phyloP scores from a whole-genome alignment of 2,329 filamentous ascomycete genomes.

The Nothophoma quercina region DNA sequence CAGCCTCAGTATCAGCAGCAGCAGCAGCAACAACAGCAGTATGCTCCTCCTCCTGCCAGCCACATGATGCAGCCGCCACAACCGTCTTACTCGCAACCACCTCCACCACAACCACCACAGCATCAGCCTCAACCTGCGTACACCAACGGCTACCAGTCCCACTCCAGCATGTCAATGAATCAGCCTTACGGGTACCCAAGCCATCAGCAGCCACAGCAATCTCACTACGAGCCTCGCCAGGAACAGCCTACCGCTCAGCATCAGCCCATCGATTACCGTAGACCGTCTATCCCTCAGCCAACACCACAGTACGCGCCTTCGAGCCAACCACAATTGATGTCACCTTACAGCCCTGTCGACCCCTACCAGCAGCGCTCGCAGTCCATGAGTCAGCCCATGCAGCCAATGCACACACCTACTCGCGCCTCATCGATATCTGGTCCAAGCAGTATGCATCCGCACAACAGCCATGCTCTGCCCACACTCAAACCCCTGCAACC shows the following conservation, averaged over 20 bases:
- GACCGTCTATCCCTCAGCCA: conserved; percentile 48
- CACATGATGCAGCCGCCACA: conserved; percentile 51
- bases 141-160: conserved; percentile 41
- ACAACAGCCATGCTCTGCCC: conserved; percentile 49
- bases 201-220: conserved; percentile 36
- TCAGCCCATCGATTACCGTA: conserved; percentile 50
- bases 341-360: conserved; percentile 47
- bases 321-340: conserved; percentile 39
- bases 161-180: conserved; percentile 46
- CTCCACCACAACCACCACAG: conserved; percentile 26
- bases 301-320: conserved; percentile 47
- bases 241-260: conserved; percentile 50
- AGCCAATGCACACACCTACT: conserved; percentile 44
- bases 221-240: conserved; percentile 52
- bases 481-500: conserved; percentile 53
- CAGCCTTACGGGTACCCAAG: conserved; percentile 53
- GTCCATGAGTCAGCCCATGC: conserved; percentile 43
- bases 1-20: conserved; percentile 47
- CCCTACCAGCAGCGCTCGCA: conserved; percentile 49
- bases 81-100: conserved; percentile 41
- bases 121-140: conserved; percentile 31
- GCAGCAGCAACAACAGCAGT: conserved; percentile 43
- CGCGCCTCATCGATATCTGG: conserved; percentile 41
- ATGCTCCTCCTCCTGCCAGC: conserved; percentile 40
- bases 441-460: conserved; percentile 38